Conservation (phyloP, 1,284 basidiomycete genomes). For the Phellopilus nigrolimitatus region DNA sequence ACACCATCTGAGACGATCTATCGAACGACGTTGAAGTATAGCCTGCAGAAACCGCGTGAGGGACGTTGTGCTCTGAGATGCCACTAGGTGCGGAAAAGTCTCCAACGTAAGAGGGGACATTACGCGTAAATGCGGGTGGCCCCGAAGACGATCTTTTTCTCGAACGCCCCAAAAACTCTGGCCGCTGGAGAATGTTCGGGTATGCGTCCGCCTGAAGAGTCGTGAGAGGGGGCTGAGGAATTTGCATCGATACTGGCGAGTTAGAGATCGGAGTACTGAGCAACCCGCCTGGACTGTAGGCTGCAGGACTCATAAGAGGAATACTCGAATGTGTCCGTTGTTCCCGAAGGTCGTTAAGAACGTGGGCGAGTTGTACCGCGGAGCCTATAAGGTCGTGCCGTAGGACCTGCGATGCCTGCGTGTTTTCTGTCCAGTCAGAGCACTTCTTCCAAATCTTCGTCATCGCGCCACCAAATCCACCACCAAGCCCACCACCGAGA, state of each 20-base stretch:
- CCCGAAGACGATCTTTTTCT: conserved; percentile 28
- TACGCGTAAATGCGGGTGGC: conserved; percentile 22
- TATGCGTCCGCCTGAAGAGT: conserved; percentile 22
- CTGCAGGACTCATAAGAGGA: conserved; percentile 31
- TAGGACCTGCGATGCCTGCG: conserved; percentile 61
- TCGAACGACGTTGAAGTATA: conserved; percentile 17
- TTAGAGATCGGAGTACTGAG: conserved; percentile 26
- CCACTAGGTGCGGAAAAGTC: conserved; percentile 4
- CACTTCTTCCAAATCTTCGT: conserved; percentile 58
- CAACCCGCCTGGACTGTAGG: conserved; percentile 11
- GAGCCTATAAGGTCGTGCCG: conserved; percentile 65
- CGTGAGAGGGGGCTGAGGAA: conserved; percentile 37
- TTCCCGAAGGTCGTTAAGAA: conserved; percentile 47
- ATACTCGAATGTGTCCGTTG: conserved; percentile 36
- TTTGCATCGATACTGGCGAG: conserved; percentile 33
- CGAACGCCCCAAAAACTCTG: conserved; percentile 19
- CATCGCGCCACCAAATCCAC: conserved; percentile 28
- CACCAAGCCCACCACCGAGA: conserved; percentile 11
- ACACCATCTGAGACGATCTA: conserved; percentile 8
- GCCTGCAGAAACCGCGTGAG: conserved; percentile 14
- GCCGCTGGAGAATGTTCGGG: conserved; percentile 22
- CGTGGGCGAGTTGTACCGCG: conserved; percentile 53
- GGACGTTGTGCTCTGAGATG: neutral
- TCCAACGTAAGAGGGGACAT: conserved; percentile 13
- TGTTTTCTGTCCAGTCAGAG: conserved; percentile 72